A percentile compares a stretch with the other conserved stretches of the same genome.
These are phyloP conservation scores for Tulasnella sp. DNA, from an alignment of 768 basidiomycete species.

Conservation along the genomic window DNA sequence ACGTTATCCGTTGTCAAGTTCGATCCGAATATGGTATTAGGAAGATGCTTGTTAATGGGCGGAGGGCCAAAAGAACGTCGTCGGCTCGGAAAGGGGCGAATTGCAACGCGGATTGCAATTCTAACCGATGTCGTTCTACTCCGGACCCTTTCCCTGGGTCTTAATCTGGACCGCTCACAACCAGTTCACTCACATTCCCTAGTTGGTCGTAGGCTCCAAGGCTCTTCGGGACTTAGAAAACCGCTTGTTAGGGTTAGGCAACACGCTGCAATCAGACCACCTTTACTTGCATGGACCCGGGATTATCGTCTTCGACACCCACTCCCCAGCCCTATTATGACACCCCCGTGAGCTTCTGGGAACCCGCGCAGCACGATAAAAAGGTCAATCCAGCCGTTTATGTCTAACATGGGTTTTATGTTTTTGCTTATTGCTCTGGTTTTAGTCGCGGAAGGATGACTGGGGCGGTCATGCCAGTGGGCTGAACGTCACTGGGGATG, in stretches of 20 bases:
- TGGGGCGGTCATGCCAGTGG: neutral
- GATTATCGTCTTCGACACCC: neutral
- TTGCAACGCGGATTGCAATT: neutral
- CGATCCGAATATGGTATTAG: no score
- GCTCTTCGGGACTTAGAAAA: neutral
- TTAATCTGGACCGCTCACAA: neutral
- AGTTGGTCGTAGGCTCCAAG: neutral
- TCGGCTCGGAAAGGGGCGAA: neutral
- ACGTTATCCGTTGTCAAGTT: no score
- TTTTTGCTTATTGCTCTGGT: neutral
- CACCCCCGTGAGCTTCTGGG: neutral
- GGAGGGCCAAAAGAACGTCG: no score
- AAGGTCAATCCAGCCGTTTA: neutral
- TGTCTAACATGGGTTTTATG: neutral
- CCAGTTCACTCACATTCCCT: neutral
- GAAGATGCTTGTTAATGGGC: no score
- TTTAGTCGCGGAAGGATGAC: conserved; percentile 5
- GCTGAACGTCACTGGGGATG: neutral
- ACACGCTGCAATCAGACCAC: neutral
- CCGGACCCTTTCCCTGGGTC: neutral
- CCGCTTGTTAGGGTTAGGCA: neutral
- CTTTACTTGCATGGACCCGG: neutral
- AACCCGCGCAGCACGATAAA: neutral
- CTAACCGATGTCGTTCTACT: neutral
- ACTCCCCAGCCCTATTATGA: neutral